These are phyloP conservation scores for Populus hybrid DNA, from an alignment of 441 rosid species.

Conservation along the genomic window DNA sequence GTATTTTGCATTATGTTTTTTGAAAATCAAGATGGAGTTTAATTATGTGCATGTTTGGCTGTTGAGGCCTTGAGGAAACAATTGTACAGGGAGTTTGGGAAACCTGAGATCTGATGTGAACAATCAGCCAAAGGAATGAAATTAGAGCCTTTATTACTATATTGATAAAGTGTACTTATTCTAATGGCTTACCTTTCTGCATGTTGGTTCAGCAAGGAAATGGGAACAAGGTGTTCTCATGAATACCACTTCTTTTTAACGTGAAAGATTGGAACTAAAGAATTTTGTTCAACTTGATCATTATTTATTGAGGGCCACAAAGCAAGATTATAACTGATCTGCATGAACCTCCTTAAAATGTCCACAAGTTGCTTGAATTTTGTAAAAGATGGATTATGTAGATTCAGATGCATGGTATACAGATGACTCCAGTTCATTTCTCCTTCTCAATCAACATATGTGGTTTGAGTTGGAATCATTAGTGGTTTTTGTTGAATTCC, in stretches of 20 bases:
- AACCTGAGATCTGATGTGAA: neutral
- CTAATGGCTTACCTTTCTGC: neutral
- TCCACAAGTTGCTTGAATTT: neutral
- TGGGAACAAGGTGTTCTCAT: neutral
- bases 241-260: neutral
- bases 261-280: neutral
- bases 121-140: neutral
- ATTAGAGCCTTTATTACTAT: neutral
- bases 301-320: neutral
- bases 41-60: neutral
- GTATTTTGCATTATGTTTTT: neutral
- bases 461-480: neutral
- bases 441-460: neutral
- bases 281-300: neutral
- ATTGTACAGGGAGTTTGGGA: neutral
- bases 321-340: neutral
- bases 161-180: neutral
- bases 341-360: neutral
- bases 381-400: neutral
- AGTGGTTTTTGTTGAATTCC: neutral
- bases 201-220: neutral
- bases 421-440: neutral
- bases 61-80: neutral
- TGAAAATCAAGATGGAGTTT: neutral
- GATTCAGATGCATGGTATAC: neutral